phyloP scores from a whole-genome alignment of 306 rosid genomes.

The Trichosanthes truncata region DNA sequence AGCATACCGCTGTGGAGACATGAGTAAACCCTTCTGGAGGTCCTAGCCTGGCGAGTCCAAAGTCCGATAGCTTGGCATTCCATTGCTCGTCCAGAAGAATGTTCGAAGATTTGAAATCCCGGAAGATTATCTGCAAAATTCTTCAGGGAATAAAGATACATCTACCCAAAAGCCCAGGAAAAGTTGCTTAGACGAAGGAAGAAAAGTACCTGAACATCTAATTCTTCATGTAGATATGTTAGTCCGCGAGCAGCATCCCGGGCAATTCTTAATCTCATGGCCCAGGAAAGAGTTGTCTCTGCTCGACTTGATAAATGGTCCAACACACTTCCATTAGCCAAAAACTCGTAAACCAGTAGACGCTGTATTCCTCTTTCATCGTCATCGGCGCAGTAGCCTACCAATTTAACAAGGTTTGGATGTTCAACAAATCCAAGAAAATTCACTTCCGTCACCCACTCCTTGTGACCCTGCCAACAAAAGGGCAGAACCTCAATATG shows the following conservation, averaged over 20 bases:
- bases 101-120: slow-evolving; percentile 96
- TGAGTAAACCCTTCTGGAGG: slow-evolving; percentile 92
- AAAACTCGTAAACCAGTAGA: slow-evolving; percentile 71
- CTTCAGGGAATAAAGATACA: not conserved
- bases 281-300: slow-evolving; percentile 66
- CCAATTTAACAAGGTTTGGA: slow-evolving; percentile 87
- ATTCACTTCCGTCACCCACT: slow-evolving; percentile 99
- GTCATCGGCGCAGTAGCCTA: slow-evolving; percentile 94
- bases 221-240: slow-evolving; percentile 74
- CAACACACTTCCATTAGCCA: slow-evolving; percentile 81
- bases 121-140: slow-evolving; percentile 62
- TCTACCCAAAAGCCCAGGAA: not conserved
- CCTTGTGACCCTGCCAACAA: slow-evolving; percentile 75
- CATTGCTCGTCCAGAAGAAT: slow-evolving; percentile 89
- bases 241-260: slow-evolving; percentile 92
- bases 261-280: slow-evolving; percentile 70
- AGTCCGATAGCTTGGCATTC: slow-evolving; percentile 95
- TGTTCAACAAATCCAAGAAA: slow-evolving; percentile 94
- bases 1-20: slow-evolving; percentile 92
- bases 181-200: not conserved
- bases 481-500: not conserved
- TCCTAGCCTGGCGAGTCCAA: slow-evolving; percentile 94
- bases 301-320: slow-evolving; percentile 60
- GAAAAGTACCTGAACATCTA: slow-evolving; percentile 75
- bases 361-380: slow-evolving; percentile 98